phyloP scores from a whole-genome alignment of 495 filamentous ascomycete species.

The Hypoxylon cercidicola region DNA sequence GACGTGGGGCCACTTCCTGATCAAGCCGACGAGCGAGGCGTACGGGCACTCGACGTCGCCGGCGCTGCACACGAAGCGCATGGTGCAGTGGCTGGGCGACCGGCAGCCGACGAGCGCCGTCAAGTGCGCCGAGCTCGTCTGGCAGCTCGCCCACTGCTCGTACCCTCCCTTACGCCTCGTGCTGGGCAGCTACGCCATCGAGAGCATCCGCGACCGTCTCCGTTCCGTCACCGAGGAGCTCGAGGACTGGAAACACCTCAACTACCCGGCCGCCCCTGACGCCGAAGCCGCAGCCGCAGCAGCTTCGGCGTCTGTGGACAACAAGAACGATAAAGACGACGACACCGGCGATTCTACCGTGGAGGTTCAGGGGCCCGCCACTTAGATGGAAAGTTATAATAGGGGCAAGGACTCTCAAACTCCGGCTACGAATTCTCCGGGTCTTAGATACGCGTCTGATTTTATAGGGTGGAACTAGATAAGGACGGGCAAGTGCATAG shows the following conservation, averaged over 20 bases:
- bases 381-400: slow-evolving; percentile 11
- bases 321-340: slow-evolving; percentile 44
- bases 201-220: slow-evolving; percentile 90
- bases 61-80: slow-evolving; percentile 87
- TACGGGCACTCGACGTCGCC: slow-evolving; percentile 82
- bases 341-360: slow-evolving; percentile 44
- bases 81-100: slow-evolving; percentile 95
- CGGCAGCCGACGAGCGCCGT: slow-evolving; percentile 91
- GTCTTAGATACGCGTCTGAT: not conserved
- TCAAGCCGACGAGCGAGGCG: slow-evolving; percentile 84
- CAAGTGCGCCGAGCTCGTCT: slow-evolving; percentile 93
- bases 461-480: not conserved
- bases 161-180: slow-evolving; percentile 88
- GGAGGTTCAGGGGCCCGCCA: slow-evolving; percentile 30
- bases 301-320: slow-evolving; percentile 15
- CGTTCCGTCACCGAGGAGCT: slow-evolving; percentile 93
- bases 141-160: slow-evolving; percentile 93
- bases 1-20: slow-evolving; percentile 89
- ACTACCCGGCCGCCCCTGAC: slow-evolving; percentile 60
- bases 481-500: not conserved
- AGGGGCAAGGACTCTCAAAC: not conserved
- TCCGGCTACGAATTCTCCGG: not conserved
- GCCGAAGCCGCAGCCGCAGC: slow-evolving; percentile 15
- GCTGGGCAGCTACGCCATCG: slow-evolving; percentile 91
- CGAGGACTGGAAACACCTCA: slow-evolving; percentile 89